Evolutionary conservation across 1,284 basidiomycete genomes (phyloP).

Genomic region (Malassezia psittaci): DNA sequence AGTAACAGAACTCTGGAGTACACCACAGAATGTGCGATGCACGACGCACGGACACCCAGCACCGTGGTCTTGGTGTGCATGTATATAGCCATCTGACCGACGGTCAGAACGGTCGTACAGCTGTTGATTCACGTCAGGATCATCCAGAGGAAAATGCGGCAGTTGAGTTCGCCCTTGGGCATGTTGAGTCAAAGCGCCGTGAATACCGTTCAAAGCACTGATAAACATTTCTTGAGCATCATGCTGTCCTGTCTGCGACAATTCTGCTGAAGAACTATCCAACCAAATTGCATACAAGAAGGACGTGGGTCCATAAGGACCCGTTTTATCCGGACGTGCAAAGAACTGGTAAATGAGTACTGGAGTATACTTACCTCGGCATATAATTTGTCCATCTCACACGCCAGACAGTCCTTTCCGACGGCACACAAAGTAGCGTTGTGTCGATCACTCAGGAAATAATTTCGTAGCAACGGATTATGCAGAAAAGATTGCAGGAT

Average conservation of each 20-base stretch:
- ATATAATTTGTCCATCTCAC: slow-evolving; percentile 88
- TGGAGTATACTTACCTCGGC: slow-evolving; percentile 52
- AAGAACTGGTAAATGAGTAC: slow-evolving; percentile 49
- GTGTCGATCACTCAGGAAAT: slow-evolving; percentile 80
- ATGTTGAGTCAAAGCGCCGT: slow-evolving; percentile 27
- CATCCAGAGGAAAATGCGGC: slow-evolving; percentile 26
- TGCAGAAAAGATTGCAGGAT: slow-evolving; percentile 85
- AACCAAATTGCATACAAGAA: slow-evolving; percentile 82
- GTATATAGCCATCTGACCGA: not conserved
- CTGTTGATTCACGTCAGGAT: slow-evolving; percentile 19
- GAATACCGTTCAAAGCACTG: slow-evolving; percentile 39
- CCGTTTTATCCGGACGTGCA: slow-evolving; percentile 44
- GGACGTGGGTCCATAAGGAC: slow-evolving; percentile 66
- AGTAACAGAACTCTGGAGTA: slow-evolving; percentile 75
- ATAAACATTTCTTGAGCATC: slow-evolving; percentile 68
- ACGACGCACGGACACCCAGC: slow-evolving; percentile 72
- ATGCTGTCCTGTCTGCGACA: slow-evolving; percentile 84
- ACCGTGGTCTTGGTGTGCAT: slow-evolving; percentile 17
- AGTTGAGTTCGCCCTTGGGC: slow-evolving; percentile 23
- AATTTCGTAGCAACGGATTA: slow-evolving; percentile 80
- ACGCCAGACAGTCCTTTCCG: slow-evolving; percentile 68
- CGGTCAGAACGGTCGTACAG: slow-evolving; percentile 29
- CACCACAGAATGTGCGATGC: slow-evolving; percentile 79
- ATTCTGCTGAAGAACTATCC: slow-evolving; percentile 58
- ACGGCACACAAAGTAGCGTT: slow-evolving; percentile 57